Conservation (phyloP, 768 basidiomycete species). For the Mycena galericulata region DNA sequence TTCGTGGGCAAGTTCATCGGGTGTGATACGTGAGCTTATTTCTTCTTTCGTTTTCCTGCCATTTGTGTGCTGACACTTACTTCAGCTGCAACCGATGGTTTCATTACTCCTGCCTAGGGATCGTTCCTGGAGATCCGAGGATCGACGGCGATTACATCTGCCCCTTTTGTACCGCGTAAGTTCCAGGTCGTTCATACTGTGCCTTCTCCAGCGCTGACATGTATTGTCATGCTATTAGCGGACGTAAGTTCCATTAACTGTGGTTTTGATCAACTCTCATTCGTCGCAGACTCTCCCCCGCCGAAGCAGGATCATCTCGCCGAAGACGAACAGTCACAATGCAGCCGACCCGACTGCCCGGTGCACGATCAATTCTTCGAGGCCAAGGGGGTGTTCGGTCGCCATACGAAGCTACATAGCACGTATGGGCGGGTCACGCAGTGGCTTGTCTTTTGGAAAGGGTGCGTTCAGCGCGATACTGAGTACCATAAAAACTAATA, state of each 20-base stretch:
- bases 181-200: not conserved
- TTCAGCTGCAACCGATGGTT: constrained; percentile 25
- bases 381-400: constrained; percentile 11
- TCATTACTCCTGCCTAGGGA: constrained; percentile 13
- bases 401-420: constrained; percentile 9
- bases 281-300: not conserved
- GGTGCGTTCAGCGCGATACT: not conserved
- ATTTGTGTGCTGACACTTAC: not conserved
- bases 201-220: not conserved
- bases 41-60: not conserved
- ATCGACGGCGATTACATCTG: constrained; percentile 5
- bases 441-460: constrained; percentile 26
- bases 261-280: too few relatives aligned
- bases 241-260: too few relatives aligned
- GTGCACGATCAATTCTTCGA: constrained; percentile 6
- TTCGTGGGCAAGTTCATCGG: constrained; percentile 22
- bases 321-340: not conserved
- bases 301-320: not conserved
- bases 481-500: not conserved
- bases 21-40: constrained; percentile 12
- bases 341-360: constrained; percentile 16
- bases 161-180: constrained; percentile 25
- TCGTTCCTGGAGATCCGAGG: constrained; percentile 18
- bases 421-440: constrained; percentile 2
- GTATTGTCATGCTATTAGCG: not conserved